These are phyloP conservation scores for Colletotrichum gigasporum DNA, from an alignment of 2,329 filamentous ascomycete species.

Conservation along the genomic window DNA sequence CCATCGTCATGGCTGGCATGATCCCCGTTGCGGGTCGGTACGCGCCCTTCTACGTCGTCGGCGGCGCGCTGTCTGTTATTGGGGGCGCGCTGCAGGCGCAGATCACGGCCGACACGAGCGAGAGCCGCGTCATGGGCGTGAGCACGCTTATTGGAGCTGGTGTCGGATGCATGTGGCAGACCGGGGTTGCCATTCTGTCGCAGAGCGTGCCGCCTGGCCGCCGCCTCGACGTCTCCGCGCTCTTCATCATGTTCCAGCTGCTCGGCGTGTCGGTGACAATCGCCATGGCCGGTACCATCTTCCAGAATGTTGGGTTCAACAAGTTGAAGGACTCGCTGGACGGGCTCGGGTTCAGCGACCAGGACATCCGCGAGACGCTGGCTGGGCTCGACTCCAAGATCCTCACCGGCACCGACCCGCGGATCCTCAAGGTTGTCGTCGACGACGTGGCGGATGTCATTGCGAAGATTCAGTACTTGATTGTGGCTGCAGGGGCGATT, in stretches of 20 bases:
- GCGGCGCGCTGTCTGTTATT: conserved; percentile 37
- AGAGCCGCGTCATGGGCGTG: conserved; percentile 42
- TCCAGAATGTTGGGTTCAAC: conserved; percentile 42
- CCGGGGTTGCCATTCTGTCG: conserved; percentile 38
- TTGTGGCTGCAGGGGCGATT: conserved; percentile 37
- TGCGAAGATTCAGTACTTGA: conserved; percentile 37
- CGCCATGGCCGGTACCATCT: conserved; percentile 40
- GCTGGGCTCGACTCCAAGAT: conserved; percentile 39
- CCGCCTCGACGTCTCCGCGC: conserved; percentile 40
- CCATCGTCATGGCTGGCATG: conserved; percentile 46
- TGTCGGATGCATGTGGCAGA: conserved; percentile 42
- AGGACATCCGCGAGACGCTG: conserved; percentile 40
- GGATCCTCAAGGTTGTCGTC: conserved; percentile 32
- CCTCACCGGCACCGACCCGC: conserved; percentile 32
- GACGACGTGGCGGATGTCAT: conserved; percentile 39
- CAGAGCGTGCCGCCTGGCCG: conserved; percentile 35
- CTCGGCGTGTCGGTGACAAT: conserved; percentile 39
- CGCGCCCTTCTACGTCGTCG: conserved; percentile 42
- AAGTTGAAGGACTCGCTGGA: conserved; percentile 34
- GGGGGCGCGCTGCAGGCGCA: conserved; percentile 39
- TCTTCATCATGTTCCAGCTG: conserved; percentile 47
- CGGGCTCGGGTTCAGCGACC: conserved; percentile 32
- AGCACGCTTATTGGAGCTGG: conserved; percentile 43
- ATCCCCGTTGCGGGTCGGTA: conserved; percentile 51
- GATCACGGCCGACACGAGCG: conserved; percentile 37